Percentiles rank a stretch among this genome's conserved stretches.
Evolutionary conservation across 140 eudicot genomes (phyloP).

Genomic region (Bidens hawaiensis): DNA sequence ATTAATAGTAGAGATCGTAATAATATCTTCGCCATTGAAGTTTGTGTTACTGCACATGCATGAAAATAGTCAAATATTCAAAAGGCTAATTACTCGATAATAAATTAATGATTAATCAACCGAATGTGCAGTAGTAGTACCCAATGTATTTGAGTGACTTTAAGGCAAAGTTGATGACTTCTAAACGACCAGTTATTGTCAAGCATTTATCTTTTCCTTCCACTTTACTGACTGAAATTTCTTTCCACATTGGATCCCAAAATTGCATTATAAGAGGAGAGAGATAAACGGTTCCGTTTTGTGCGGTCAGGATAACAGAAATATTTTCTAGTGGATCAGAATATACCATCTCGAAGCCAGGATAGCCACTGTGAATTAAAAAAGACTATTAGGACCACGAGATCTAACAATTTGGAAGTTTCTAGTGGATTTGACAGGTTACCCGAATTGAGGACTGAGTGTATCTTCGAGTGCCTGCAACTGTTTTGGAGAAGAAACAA

Average conservation of each 20-base stretch:
- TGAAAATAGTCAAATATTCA: constrained; percentile 1
- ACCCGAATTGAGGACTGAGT: constrained; percentile 79
- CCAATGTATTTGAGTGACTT: constrained; percentile 72
- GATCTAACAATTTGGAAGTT: background rate
- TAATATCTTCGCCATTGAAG: constrained; percentile 55
- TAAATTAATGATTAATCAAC: too few relatives aligned
- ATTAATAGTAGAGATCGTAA: constrained; percentile 56
- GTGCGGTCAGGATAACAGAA: constrained; percentile 55
- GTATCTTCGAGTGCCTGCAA: constrained; percentile 71
- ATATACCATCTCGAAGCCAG: constrained; percentile 54
- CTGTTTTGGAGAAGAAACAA: constrained; percentile 56
- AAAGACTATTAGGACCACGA: background rate
- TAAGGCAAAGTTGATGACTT: constrained; percentile 71
- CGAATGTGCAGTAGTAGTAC: constrained; percentile 42
- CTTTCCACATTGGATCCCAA: constrained; percentile 65
- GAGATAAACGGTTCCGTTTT: constrained; percentile 47
- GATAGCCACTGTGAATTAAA: constrained; percentile 70
- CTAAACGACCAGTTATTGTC: constrained; percentile 58
- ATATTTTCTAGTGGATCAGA: constrained; percentile 60
- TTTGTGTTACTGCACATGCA: constrained; percentile 49
- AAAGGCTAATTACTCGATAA: constrained; percentile 1
- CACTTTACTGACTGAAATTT: constrained; percentile 40
- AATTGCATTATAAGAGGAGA: constrained; percentile 67
- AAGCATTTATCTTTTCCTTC: too few relatives aligned
- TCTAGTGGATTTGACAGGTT: constrained; percentile 18